These are phyloP conservation scores for Penicillium paneum DNA, from an alignment of 2,329 filamentous ascomycete species.

Conservation along the genomic window DNA sequence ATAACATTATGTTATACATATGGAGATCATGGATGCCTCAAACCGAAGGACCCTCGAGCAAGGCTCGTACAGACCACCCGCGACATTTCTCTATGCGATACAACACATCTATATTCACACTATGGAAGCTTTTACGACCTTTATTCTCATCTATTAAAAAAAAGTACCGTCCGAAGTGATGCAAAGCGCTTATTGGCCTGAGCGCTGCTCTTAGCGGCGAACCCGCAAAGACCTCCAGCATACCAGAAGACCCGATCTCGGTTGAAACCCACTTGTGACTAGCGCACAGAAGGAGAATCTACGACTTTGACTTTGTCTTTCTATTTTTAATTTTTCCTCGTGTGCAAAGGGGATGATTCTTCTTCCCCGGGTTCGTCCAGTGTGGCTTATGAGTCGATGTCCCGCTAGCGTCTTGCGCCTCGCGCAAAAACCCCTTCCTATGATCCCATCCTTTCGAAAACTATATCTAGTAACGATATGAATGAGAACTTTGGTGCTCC, in stretches of 20 bases:
- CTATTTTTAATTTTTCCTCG: neutral
- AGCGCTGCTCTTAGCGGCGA: conserved; percentile 13
- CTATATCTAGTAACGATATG: conserved; percentile 3
- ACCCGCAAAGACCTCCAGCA: conserved; percentile 21
- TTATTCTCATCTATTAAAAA: neutral
- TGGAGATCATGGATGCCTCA: neutral
- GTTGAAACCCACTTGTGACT: conserved; percentile 5
- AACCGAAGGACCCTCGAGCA: too few relatives aligned
- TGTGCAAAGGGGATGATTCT: neutral
- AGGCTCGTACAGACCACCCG: too few relatives aligned
- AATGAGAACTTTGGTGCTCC: conserved; percentile 1
- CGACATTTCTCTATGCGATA: neutral
- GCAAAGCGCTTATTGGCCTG: neutral
- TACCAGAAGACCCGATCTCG: conserved; percentile 18
- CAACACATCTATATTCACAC: neutral
- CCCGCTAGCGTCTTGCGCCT: neutral
- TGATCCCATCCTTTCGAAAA: neutral
- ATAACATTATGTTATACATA: too few relatives aligned
- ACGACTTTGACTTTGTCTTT: conserved; percentile 2
- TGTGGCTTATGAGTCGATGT: neutral
- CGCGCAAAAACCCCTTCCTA: neutral
- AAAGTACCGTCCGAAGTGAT: neutral
- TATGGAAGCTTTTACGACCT: neutral
- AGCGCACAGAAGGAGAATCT: neutral
- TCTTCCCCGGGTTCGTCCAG: neutral